These are phyloP conservation scores for Coniella vitis DNA, from an alignment of 2,329 filamentous ascomycete species.

Conservation along the genomic window DNA sequence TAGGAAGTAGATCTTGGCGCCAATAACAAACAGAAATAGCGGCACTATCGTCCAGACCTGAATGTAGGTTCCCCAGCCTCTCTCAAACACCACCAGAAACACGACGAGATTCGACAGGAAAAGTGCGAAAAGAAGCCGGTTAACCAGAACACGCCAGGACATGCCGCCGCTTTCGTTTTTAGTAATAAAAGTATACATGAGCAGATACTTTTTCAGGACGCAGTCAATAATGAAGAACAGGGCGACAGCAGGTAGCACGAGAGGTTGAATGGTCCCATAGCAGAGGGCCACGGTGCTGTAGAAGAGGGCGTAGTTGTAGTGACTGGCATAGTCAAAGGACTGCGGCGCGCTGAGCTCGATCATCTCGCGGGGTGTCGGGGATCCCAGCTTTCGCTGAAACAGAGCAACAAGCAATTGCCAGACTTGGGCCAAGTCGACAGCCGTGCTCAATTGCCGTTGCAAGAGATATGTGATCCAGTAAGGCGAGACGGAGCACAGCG, in stretches of 20 bases:
- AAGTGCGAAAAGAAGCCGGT: slow-evolving; percentile 79
- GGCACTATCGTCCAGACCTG: slow-evolving; percentile 66
- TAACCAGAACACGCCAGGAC: slow-evolving; percentile 88
- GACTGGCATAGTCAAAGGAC: slow-evolving; percentile 88
- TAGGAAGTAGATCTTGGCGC: slow-evolving; percentile 82
- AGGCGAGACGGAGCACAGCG: slow-evolving; percentile 73
- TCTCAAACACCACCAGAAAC: slow-evolving; percentile 67
- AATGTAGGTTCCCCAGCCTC: slow-evolving; percentile 51
- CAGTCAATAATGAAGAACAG: slow-evolving; percentile 85
- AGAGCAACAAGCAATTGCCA: slow-evolving; percentile 80
- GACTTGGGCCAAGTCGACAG: slow-evolving; percentile 87
- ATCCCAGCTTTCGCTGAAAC: slow-evolving; percentile 75
- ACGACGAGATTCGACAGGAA: slow-evolving; percentile 74
- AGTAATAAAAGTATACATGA: slow-evolving; percentile 92
- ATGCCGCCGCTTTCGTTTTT: slow-evolving; percentile 93
- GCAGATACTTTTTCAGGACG: slow-evolving; percentile 88
- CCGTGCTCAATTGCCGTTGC: slow-evolving; percentile 86
- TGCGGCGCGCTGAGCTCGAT: slow-evolving; percentile 92
- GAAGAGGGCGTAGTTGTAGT: slow-evolving; percentile 97
- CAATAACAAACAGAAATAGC: slow-evolving; percentile 68
- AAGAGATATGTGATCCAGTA: slow-evolving; percentile 95
- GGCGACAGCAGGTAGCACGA: slow-evolving; percentile 78
- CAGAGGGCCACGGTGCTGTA: slow-evolving; percentile 85
- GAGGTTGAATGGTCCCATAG: slow-evolving; percentile 78
- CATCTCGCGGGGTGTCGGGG: slow-evolving; percentile 80